Conservation (phyloP, 495 filamentous ascomycete genomes). For the Penicillium bialowiezense region DNA sequence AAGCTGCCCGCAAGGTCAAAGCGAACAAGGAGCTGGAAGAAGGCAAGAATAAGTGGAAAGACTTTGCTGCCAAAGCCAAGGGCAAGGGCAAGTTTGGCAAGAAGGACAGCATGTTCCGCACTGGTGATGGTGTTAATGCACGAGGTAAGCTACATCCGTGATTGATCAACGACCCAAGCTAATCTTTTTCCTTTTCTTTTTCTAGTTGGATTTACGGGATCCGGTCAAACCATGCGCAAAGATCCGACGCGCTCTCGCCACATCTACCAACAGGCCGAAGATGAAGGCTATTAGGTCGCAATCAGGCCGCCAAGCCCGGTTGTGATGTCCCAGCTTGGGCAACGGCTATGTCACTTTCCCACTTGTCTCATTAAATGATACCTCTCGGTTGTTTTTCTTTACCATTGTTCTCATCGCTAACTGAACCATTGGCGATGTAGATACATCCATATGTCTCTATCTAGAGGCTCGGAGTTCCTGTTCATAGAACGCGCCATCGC, state of each 20-base stretch:
- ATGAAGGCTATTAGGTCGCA: conserved; percentile 52
- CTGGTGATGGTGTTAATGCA: conserved; percentile 78
- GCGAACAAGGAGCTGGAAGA: conserved; percentile 85
- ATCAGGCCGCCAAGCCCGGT: neutral
- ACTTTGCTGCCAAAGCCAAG: conserved; percentile 80
- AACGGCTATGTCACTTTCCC: conserved; percentile 13
- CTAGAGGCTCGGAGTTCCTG: conserved; percentile 13
- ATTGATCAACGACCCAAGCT: conserved; percentile 3
- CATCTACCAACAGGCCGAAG: conserved; percentile 79
- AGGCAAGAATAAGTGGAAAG: conserved; percentile 92
- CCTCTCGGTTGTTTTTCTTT: conserved; percentile 10
- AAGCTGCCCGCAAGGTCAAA: conserved; percentile 79
- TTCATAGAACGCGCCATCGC: conserved; percentile 11
- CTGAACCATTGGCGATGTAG: conserved; percentile 31
- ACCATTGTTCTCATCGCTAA: conserved; percentile 31
- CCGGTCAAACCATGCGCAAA: conserved; percentile 91
- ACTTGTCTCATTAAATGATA: conserved; percentile 8
- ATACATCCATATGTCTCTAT: conserved; percentile 19
- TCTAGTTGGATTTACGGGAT: conserved; percentile 91
- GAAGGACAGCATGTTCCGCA: conserved; percentile 98
- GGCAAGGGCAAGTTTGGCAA: conserved; percentile 76
- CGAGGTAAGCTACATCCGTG: conserved; percentile 58
- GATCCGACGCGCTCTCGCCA: conserved; percentile 80
- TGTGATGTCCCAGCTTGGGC: conserved; percentile 4
- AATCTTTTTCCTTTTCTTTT: conserved; percentile 10